Percentiles rank a stretch among this genome's conserved stretches.
Conservation (phyloP, 2,329 filamentous ascomycete genomes). For the Helotiales sp. region DNA sequence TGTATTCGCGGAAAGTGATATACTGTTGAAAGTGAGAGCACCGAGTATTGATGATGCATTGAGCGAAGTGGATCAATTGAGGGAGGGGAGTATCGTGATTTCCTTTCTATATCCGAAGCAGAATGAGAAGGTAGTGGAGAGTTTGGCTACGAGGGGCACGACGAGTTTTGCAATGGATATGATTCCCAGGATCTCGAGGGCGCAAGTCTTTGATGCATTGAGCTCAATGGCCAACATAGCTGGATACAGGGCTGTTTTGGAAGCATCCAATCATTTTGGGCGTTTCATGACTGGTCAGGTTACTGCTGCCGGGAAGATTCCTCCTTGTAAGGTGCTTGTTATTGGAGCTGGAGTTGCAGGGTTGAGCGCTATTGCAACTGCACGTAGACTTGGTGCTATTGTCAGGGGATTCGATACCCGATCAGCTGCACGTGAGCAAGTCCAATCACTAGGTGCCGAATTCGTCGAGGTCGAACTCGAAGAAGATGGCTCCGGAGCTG, state of each 20-base stretch:
- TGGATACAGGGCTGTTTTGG: conserved; percentile 87
- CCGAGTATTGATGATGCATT: conserved; percentile 59
- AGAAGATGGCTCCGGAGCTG: conserved; percentile 81
- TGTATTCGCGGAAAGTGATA: conserved; percentile 76
- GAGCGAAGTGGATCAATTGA: conserved; percentile 68
- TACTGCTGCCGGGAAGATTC: conserved; percentile 86
- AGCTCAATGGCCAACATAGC: conserved; percentile 94
- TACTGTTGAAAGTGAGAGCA: conserved; percentile 80
- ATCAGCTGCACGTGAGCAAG: conserved; percentile 82
- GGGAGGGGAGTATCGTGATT: conserved; percentile 71
- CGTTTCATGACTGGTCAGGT: conserved; percentile 87
- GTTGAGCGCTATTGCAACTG: conserved; percentile 83
- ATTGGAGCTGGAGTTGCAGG: conserved; percentile 90
- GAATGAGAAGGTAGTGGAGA: conserved; percentile 74
- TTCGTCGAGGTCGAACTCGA: conserved; percentile 84
- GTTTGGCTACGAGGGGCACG: conserved; percentile 67
- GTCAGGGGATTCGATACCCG: conserved; percentile 91
- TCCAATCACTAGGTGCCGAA: conserved; percentile 86
- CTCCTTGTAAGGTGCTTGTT: conserved; percentile 85
- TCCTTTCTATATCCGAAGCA: conserved; percentile 83
- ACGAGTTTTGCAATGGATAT: conserved; percentile 91
- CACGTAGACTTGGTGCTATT: conserved; percentile 82
- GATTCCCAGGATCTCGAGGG: conserved; percentile 85
- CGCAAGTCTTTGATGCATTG: conserved; percentile 84
- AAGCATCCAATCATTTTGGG: conserved; percentile 87